phyloP scores from a whole-genome alignment of 176 grass and related monocot genomes.

The Cocos nucifera region DNA sequence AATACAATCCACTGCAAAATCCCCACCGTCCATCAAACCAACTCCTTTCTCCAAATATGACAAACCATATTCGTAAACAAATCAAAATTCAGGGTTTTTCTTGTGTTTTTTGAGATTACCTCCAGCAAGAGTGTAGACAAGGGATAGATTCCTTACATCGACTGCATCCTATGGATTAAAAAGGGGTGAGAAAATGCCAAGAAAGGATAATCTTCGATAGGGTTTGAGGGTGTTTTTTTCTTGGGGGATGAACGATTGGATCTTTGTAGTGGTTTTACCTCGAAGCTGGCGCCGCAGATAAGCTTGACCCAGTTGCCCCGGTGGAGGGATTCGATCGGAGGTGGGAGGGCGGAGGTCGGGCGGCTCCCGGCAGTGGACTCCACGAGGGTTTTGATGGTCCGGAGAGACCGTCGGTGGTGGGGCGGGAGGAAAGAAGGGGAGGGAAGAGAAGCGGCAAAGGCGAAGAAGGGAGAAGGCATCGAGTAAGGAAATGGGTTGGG shows the following conservation, averaged over 20 bases:
- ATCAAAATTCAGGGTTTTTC: no score
- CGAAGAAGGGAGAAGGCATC: conserved; percentile 9
- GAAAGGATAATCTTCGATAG: no score
- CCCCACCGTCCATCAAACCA: neutral
- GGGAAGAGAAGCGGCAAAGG: conserved; percentile 15
- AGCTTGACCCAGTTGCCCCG: conserved; percentile 90
- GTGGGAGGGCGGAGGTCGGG: conserved; percentile 12
- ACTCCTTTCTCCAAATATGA: no score
- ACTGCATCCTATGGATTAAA: conserved; percentile 42
- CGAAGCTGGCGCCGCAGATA: conserved; percentile 96
- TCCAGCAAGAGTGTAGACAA: conserved; percentile 83
- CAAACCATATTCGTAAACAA: no score
- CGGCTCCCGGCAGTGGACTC: neutral
- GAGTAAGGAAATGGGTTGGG: no score
- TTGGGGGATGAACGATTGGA: neutral
- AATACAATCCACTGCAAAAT: conserved; percentile 80
- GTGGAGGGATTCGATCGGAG: conserved; percentile 55
- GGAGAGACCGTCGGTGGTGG: conserved; percentile 8
- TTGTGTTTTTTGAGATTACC: conserved; percentile 22
- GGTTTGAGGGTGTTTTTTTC: no score
- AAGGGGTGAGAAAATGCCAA: neutral
- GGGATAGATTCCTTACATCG: conserved; percentile 82
- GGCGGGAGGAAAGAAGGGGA: conserved; percentile 16
- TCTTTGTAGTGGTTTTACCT: conserved; percentile 24
- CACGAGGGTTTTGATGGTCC: conserved; percentile 31